These are phyloP conservation scores for Elaeis guineensis DNA, from an alignment of 176 grass and related monocot genomes.

Conservation along the genomic window DNA sequence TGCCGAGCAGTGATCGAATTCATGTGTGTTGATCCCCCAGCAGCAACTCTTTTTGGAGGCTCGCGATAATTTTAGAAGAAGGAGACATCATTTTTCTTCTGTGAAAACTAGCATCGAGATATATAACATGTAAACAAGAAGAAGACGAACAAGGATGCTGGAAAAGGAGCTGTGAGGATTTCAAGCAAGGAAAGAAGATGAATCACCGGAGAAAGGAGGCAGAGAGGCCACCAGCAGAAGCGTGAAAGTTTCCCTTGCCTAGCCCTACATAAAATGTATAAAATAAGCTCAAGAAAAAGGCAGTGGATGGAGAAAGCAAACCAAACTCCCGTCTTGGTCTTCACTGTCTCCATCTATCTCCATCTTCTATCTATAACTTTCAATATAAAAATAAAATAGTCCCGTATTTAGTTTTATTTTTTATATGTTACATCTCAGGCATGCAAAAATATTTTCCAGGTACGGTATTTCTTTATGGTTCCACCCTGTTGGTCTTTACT, in stretches of 20 bases:
- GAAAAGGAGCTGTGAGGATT: neutral
- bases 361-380: no score
- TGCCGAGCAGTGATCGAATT: neutral
- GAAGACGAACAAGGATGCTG: no score
- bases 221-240: constrained; percentile 20
- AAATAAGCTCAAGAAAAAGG: no score
- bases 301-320: no score
- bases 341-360: no score
- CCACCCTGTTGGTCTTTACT: neutral
- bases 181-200: neutral
- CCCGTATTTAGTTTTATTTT: neutral
- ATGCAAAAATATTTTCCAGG: neutral
- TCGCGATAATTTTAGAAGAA: neutral
- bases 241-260: constrained; percentile 13
- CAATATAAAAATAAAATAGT: no score
- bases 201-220: neutral
- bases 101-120: no score
- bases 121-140: no score
- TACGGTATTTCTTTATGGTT: neutral
- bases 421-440: neutral
- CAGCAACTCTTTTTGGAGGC: no score
- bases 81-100: neutral
- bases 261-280: constrained; percentile 11
- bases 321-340: no score
- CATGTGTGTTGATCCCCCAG: neutral